Base-by-base conservation (phyloP, 2,329 filamentous ascomycete species). In the Simplicillium aogashimaense region DNA sequence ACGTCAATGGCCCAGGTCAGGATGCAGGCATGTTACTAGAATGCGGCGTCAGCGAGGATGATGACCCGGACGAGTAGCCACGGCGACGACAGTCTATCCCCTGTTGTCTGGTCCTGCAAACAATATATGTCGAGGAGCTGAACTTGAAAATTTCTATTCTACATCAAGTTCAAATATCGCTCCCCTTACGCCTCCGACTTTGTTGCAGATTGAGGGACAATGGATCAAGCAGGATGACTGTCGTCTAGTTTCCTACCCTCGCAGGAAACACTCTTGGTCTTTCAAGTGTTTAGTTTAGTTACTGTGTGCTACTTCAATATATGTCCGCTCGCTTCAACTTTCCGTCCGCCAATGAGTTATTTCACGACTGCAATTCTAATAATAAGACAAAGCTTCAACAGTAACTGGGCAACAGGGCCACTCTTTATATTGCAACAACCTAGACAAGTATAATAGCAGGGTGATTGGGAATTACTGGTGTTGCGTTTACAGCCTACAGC, bases 201-300 rank as follows among this genome's bases (percentile, higher is more conserved):
- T 25, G 20, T 54, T 54, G 62, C 65, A 70, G 69, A 72, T 65
- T 61, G 70, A 75, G 70, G 69, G 73, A 64, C 62, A 67, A 71
- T 58, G 71, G 74, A 73, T 69, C 67, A 77, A 81, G 71, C 57
- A 67, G 73, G 75, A 69, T 76, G 75, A 64, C 69, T 70, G 70
- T 64, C 69, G 73, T 75, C 69, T 49, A 36, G 56, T 56, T 58
- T 61, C 55, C 55, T 57, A 57, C 36, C 60, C 52, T 59, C 56
- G 58, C 56, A 52, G 58, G 59, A 59, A 56, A 58, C 51, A 51
- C 44, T 41, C 40, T 44, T 38, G 41, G 35, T 32, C 15, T 17
- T 36, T 36, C 35, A 29, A 17, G 15, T 32, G 5, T 32, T 32
- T 32, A n/a, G 30, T 32, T 15, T n/a, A 32, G 12, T n/a, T n/a